Conservation (phyloP, 2,329 filamentous ascomycete species). For the Cladophialophora yegresii region DNA sequence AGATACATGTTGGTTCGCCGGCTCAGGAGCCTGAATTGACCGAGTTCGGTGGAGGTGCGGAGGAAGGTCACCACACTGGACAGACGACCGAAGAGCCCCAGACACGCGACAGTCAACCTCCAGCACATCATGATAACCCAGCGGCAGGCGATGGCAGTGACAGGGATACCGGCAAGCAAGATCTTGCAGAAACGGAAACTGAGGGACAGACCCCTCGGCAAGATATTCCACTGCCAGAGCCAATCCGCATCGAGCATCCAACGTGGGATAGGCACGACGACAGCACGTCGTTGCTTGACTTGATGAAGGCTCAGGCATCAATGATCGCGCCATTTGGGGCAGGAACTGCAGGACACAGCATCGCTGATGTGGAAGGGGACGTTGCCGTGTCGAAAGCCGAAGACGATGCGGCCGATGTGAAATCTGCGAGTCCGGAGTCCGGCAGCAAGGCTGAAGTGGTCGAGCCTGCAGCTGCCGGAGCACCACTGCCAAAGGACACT, state of each 20-base stretch:
- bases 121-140: neutral
- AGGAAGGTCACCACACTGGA: neutral
- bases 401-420: neutral
- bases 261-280: constrained; percentile 33
- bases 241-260: constrained; percentile 25
- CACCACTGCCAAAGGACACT: neutral
- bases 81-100: neutral
- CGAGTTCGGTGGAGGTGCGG: neutral
- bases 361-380: constrained; percentile 9
- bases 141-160: neutral
- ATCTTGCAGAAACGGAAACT: neutral
- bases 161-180: neutral
- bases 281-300: constrained; percentile 29
- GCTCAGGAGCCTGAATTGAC: neutral
- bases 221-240: constrained; percentile 14
- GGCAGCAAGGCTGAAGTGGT: neutral
- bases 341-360: constrained; percentile 1
- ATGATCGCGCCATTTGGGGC: constrained; percentile 16
- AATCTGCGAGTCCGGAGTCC: neutral
- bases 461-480: neutral
- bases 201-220: neutral
- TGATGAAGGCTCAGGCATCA: constrained; percentile 31
- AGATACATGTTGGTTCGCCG: neutral
- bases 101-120: neutral
- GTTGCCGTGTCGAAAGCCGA: neutral